Evolutionary conservation across 441 rosid species (phyloP).

Genomic region (Daphne laureola): DNA sequence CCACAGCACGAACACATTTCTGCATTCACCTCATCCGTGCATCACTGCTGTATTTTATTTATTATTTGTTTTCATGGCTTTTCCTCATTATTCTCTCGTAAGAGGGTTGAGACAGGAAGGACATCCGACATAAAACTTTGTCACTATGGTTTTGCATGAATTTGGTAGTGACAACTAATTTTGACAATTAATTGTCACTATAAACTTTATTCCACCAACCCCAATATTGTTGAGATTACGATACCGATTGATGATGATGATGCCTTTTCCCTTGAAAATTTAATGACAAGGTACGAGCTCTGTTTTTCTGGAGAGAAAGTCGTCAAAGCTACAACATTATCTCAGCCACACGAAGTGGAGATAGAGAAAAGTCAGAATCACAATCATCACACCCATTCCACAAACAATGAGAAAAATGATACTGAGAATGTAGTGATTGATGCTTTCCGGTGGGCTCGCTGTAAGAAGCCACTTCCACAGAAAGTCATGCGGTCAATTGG

Average conservation of each 20-base stretch:
- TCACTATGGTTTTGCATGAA: no score
- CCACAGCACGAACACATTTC: no score
- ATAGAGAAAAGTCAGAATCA: slow-evolving; percentile 56
- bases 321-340: slow-evolving; percentile 44
- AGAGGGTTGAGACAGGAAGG: no score
- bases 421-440: slow-evolving; percentile 52
- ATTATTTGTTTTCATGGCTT: no score
- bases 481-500: slow-evolving; percentile 81
- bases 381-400: slow-evolving; percentile 43
- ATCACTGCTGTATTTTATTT: no score
- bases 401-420: slow-evolving; percentile 72
- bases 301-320: slow-evolving; percentile 83
- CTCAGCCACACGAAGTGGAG: slow-evolving; percentile 54
- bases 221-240: no score
- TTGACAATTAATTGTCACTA: no score
- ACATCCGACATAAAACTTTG: no score
- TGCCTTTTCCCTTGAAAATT: not conserved
- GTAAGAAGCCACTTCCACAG: slow-evolving; percentile 89
- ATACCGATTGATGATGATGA: no score
- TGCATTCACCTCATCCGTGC: no score
- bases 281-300: slow-evolving; percentile 66
- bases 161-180: no score
- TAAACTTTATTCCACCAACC: no score
- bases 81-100: not conserved
- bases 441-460: slow-evolving; percentile 88